Conservation (phyloP, 495 filamentous ascomycete species). For the Aspergillus cavernicola region DNA sequence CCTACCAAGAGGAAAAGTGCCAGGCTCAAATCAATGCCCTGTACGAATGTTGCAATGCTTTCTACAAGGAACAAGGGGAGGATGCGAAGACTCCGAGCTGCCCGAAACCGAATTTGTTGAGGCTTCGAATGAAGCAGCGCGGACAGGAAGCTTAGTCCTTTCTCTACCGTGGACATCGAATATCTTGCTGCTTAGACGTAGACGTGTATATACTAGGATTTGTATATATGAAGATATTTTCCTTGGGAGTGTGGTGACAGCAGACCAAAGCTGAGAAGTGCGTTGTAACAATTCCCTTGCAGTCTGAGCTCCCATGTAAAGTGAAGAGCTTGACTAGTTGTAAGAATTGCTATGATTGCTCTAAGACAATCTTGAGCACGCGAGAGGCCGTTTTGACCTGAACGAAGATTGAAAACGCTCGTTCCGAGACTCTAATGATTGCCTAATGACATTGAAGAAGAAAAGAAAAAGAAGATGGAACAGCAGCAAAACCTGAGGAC, state of each 20-base stretch:
- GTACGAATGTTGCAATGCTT: slow-evolving; percentile 89
- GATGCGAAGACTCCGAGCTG: slow-evolving; percentile 75
- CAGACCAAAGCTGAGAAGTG: no score
- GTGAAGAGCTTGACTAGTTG: slow-evolving; percentile 59
- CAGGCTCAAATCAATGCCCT: slow-evolving; percentile 77
- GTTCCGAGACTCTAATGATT: slow-evolving; percentile 99
- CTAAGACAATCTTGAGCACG: slow-evolving; percentile 99
- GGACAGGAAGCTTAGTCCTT: slow-evolving; percentile 32
- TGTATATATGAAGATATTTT: background rate
- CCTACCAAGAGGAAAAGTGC: slow-evolving; percentile 87
- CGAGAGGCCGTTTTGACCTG: slow-evolving; percentile 80
- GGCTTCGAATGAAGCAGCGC: slow-evolving; percentile 84
- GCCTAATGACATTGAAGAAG: slow-evolving; percentile 75
- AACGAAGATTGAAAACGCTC: slow-evolving; percentile 89
- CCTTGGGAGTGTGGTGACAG: background rate
- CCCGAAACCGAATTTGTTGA: slow-evolving; percentile 74
- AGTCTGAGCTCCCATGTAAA: slow-evolving; percentile 52
- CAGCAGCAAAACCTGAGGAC: slow-evolving; percentile 18
- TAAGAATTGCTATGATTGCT: slow-evolving; percentile 65
- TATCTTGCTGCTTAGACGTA: no score
- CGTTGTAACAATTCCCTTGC: slow-evolving; percentile 48
- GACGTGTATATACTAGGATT: slow-evolving; percentile 14
- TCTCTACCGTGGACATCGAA: no score
- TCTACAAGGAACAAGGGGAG: slow-evolving; percentile 80
- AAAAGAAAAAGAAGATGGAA: slow-evolving; percentile 47